Base-by-base conservation (phyloP, 1,139 yeast genomes). In the Pneumocystis jirovecii region DNA sequence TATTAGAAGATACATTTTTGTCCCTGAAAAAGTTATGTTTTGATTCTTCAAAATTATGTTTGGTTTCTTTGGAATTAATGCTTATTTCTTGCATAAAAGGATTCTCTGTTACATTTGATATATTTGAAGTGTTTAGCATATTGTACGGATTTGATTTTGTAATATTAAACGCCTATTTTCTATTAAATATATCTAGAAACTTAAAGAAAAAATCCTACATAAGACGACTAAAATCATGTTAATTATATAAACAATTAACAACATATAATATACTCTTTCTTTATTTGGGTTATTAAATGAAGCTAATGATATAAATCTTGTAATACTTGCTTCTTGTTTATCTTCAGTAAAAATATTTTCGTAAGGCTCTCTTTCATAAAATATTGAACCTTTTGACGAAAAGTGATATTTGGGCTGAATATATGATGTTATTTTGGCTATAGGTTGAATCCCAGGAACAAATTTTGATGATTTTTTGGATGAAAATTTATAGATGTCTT, bases 321-420 rank as follows among this genome's bases (percentile, higher is more conserved):
- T 82, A 0, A 79, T 76, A 39, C 67, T 64, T 60, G 67, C 64
- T 19, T 67, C 65, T 3, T 39, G 66, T 69, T n/a, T 66, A 56
- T 59, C 34, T 44, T 50, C 45, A 59, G 59, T 50, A 8, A 40
- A 42, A 40, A 67, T 73, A 88, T 89, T 85, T 62, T 74, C 71
- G 70, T 85, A 86, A 0, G 90, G 86, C 10, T 77, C 75, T 63
- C 81, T 75, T 70, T 87, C 95, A 67, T 77, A 78, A 70, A 80
- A 70, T 10, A 63, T 61, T 4, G 84, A 78, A 59, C 77, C 76
- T 0, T 86, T 86, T 40, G 80, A 81, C 1, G 84, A 79, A 72
- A 87, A 84, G 73, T 85, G 87, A 72, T 87, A 87, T 67, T 83
- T 77, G 1, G 95, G 95, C 67, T 79, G 79, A 0, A 77, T 66